These are phyloP conservation scores for Tribonema minus DNA, from an alignment of 108 stramenopile genomes.

Conservation along the genomic window DNA sequence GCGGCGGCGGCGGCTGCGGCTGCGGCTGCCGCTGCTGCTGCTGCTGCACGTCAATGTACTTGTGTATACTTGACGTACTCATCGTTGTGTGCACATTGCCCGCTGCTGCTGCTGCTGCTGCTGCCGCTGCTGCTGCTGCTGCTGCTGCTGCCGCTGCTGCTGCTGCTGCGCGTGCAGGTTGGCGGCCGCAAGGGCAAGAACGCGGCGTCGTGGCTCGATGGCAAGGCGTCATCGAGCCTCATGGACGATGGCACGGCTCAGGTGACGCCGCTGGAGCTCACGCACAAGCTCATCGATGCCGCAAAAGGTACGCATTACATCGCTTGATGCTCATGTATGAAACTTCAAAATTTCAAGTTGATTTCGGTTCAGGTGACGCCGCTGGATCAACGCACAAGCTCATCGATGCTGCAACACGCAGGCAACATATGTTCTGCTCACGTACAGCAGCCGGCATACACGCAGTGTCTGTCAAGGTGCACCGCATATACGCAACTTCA, in stretches of 20 bases:
- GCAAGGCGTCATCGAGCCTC: slow-evolving; percentile 34
- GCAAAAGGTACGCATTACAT: slow-evolving; percentile 5
- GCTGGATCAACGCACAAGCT: slow-evolving; percentile 41
- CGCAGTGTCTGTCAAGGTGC: too few species aligned
- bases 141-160: background rate
- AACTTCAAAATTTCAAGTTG: too few species aligned
- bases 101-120: background rate
- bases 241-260: slow-evolving; percentile 52
- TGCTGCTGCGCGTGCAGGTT: background rate
- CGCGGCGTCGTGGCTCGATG: slow-evolving; percentile 38
- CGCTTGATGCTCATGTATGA: too few species aligned
- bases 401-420: slow-evolving; percentile 27
- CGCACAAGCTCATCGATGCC: slow-evolving; percentile 42
- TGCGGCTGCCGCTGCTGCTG: too few species aligned
- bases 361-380: slow-evolving; percentile 53
- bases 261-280: slow-evolving; percentile 51
- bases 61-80: background rate
- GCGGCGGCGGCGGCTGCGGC: too few species aligned
- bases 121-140: background rate
- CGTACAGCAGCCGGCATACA: too few species aligned
- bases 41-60: too few species aligned
- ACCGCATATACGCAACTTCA: too few species aligned
- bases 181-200: background rate
- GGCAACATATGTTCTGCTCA: too few species aligned
- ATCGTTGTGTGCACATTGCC: background rate